Conservation (phyloP, 2,329 filamentous ascomycete species). For the Mycosphaerella arachidis region DNA sequence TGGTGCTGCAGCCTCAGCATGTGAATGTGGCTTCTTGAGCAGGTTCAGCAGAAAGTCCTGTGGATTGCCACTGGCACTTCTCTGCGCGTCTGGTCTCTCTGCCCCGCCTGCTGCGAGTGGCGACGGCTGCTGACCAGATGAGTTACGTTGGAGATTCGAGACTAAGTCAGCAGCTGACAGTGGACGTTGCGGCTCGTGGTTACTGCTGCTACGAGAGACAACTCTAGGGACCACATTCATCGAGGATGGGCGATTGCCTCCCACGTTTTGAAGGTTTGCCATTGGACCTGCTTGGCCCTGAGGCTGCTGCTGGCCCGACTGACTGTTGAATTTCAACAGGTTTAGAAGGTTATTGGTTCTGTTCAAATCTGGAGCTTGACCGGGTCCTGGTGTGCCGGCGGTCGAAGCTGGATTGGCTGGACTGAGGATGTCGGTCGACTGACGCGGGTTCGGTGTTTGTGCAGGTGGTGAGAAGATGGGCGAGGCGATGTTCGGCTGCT, state of each 20-base stretch:
- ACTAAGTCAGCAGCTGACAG: slow-evolving; percentile 56
- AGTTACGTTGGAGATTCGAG: slow-evolving; percentile 51
- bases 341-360: slow-evolving; percentile 53
- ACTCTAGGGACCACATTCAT: slow-evolving; percentile 16
- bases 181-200: slow-evolving; percentile 17
- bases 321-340: slow-evolving; percentile 60
- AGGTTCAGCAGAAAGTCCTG: slow-evolving; percentile 83
- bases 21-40: slow-evolving; percentile 60
- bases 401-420: slow-evolving; percentile 46
- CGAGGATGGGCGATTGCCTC: slow-evolving; percentile 16
- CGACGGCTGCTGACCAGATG: slow-evolving; percentile 31
- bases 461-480: slow-evolving; percentile 54
- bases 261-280: slow-evolving; percentile 35
- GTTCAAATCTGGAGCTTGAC: slow-evolving; percentile 31
- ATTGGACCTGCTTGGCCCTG: slow-evolving; percentile 31
- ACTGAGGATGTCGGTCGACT: slow-evolving; percentile 56
- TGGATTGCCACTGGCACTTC: slow-evolving; percentile 24
- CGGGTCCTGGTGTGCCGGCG: slow-evolving; percentile 35
- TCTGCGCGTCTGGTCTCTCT: slow-evolving; percentile 26
- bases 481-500: slow-evolving; percentile 55
- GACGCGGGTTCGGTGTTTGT: slow-evolving; percentile 51
- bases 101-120: slow-evolving; percentile 28
- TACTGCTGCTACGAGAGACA: slow-evolving; percentile 14
- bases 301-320: slow-evolving; percentile 26
- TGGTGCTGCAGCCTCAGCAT: slow-evolving; percentile 27